Percentiles rank a stretch among this genome's conserved stretches.
These are phyloP conservation scores for Citrus hindsii DNA, from an alignment of 345 rosid genomes.

Conservation along the genomic window DNA sequence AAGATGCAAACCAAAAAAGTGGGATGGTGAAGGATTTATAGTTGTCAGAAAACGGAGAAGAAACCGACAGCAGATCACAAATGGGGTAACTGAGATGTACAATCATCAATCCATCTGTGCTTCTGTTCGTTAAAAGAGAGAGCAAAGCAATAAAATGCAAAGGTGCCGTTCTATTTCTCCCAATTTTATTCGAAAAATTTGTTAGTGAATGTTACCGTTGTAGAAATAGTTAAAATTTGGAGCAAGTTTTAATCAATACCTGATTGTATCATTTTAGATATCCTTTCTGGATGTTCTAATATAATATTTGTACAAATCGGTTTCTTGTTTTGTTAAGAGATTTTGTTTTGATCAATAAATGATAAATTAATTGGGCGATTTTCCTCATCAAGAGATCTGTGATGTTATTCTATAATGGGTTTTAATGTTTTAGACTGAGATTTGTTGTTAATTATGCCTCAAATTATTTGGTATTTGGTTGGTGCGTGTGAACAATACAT, in stretches of 20 bases:
- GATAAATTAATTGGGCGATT: background rate
- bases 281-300: slow-evolving; percentile 10
- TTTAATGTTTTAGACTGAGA: too few relatives aligned
- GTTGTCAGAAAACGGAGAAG: too few relatives aligned
- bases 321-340: slow-evolving; percentile 1
- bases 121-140: slow-evolving; percentile 39
- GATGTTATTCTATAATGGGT: too few relatives aligned
- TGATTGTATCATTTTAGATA: background rate
- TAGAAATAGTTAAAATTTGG: too few relatives aligned
- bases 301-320: slow-evolving; percentile 16
- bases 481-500: too few relatives aligned
- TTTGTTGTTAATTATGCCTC: too few relatives aligned
- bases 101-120: slow-evolving; percentile 63
- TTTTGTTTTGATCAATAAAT: slow-evolving; percentile 20
- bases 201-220: too few relatives aligned
- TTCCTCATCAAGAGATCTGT: background rate
- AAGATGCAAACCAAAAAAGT: too few relatives aligned
- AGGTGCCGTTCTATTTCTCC: background rate
- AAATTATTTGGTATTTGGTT: too few relatives aligned
- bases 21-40: too few relatives aligned
- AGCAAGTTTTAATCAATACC: background rate
- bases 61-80: slow-evolving; percentile 46
- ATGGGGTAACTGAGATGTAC: slow-evolving; percentile 43
- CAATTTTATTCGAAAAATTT: too few relatives aligned
- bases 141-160: background rate